phyloP scores from a whole-genome alignment of 2,329 filamentous ascomycete species.

The Chaetoscypha palmicola region DNA sequence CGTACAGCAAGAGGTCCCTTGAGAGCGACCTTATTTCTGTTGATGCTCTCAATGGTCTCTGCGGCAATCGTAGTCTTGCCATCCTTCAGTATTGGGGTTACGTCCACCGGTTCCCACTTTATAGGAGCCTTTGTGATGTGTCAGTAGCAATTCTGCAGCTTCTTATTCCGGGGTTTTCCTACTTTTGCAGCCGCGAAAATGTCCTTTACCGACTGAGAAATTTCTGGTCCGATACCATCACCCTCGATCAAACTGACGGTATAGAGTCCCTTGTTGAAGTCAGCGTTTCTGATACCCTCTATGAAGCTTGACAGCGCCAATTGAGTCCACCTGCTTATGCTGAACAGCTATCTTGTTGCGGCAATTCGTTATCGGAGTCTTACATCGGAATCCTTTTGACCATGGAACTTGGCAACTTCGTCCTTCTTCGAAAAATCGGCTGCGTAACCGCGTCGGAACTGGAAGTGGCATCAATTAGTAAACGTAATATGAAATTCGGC shows the following conservation, averaged over 20 bases:
- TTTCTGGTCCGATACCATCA: slow-evolving; percentile 97
- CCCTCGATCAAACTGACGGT: slow-evolving; percentile 96
- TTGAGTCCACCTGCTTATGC: slow-evolving; percentile 18
- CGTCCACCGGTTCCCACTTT: slow-evolving; percentile 95
- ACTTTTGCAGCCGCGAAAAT: slow-evolving; percentile 96
- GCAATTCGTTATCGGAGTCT: slow-evolving; percentile 39
- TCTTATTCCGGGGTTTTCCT: slow-evolving; percentile 31
- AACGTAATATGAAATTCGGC: slow-evolving; percentile 2
- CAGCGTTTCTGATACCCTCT: slow-evolving; percentile 12
- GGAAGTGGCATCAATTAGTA: slow-evolving; percentile 18
- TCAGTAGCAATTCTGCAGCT: slow-evolving; percentile 14
- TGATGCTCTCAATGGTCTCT: slow-evolving; percentile 86
- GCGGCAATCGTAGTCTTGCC: slow-evolving; percentile 94
- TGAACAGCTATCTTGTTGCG: slow-evolving; percentile 13
- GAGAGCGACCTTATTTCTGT: slow-evolving; percentile 92
- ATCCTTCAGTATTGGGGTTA: slow-evolving; percentile 87
- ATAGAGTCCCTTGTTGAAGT: slow-evolving; percentile 69
- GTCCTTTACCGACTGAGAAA: slow-evolving; percentile 95
- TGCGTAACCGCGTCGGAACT: slow-evolving; percentile 26
- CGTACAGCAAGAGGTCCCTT: slow-evolving; percentile 94
- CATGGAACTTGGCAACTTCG: slow-evolving; percentile 87
- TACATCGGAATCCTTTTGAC: slow-evolving; percentile 82
- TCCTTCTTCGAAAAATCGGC: slow-evolving; percentile 62
- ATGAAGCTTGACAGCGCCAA: slow-evolving; percentile 13
- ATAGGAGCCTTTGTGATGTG: slow-evolving; percentile 62